These are phyloP conservation scores for Fragilaria crotonensis DNA, from an alignment of 108 stramenopile genomes.

Conservation along the genomic window DNA sequence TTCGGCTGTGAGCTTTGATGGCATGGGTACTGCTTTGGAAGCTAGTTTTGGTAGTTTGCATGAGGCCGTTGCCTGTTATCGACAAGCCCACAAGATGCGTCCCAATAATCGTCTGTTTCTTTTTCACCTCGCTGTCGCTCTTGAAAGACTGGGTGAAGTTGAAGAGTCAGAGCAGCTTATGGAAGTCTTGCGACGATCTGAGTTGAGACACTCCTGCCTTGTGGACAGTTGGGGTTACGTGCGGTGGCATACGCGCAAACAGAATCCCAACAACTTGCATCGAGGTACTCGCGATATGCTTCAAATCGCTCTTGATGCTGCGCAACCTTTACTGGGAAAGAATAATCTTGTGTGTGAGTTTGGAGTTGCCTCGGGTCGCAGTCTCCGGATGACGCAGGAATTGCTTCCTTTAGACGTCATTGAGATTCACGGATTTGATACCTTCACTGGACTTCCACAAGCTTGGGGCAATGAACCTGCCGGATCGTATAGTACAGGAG, in stretches of 20 bases:
- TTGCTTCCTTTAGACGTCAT: conserved; percentile 56
- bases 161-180: conserved; percentile 67
- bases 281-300: conserved; percentile 77
- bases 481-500: conserved; percentile 75
- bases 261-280: conserved; percentile 54
- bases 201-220: conserved; percentile 51
- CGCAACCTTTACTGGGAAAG: conserved; percentile 56
- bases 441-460: conserved; percentile 81
- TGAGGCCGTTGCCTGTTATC: conserved; percentile 60
- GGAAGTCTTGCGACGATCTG: conserved; percentile 56
- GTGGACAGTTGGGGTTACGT: conserved; percentile 88
- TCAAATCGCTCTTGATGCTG: conserved; percentile 70
- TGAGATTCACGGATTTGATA: conserved; percentile 81
- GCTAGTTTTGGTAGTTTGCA: conserved; percentile 47
- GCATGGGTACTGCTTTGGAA: conserved; percentile 61
- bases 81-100: conserved; percentile 29
- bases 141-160: conserved; percentile 63
- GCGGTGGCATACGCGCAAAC: conserved; percentile 75
- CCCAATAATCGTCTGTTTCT: conserved; percentile 1
- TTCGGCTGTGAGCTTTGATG: conserved; percentile 48
- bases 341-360: conserved; percentile 81
- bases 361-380: conserved; percentile 74
- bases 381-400: conserved; percentile 76
- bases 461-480: conserved; percentile 76
- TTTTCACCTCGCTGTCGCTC: conserved; percentile 70